Conservation (phyloP, 2,329 filamentous ascomycete species). For the Trichoderma cornu-damae region DNA sequence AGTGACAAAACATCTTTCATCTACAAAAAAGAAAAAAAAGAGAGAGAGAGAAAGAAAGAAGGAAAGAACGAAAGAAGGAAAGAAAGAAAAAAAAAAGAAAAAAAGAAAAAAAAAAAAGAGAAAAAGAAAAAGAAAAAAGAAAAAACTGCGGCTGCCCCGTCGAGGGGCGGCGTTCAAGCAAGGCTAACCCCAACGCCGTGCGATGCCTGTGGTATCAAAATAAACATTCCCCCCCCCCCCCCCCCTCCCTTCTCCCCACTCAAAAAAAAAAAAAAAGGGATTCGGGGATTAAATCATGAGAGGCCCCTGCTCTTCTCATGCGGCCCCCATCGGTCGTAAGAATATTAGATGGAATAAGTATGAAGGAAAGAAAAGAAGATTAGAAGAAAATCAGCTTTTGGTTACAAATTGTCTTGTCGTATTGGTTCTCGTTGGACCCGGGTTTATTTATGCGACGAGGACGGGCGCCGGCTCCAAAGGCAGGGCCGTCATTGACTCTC, state of each 20-base stretch:
- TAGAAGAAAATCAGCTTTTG: not conserved
- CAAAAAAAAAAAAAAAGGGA: no score
- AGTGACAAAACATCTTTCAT: slow-evolving; percentile 6
- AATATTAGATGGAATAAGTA: slow-evolving; percentile 13
- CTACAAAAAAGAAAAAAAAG: slow-evolving; percentile 9
- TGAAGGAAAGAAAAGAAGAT: not conserved
- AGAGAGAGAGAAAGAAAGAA: no score
- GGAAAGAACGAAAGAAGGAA: no score
- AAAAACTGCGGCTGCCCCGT: not conserved
- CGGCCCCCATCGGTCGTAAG: slow-evolving; percentile 2
- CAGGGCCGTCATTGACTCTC: slow-evolving; percentile 33
- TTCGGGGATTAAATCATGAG: slow-evolving; percentile 12
- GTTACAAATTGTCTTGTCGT: no score
- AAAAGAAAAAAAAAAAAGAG: no score
- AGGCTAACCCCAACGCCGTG: slow-evolving; percentile 17
- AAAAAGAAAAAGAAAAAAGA: no score
- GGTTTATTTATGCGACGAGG: slow-evolving; percentile 24
- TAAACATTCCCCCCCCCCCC: slow-evolving; percentile 9
- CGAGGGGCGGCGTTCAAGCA: slow-evolving; percentile 10
- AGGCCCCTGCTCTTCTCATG: slow-evolving; percentile 14
- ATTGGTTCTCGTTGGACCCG: not conserved
- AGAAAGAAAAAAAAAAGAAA: no score
- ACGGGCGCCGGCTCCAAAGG: slow-evolving; percentile 32
- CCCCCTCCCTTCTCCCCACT: no score
- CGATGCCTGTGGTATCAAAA: slow-evolving; percentile 19